Evolutionary conservation across 1,139 yeast genomes (phyloP), one percentile per base, ranked within the genome.

Genomic region (Candida sanyaensis): DNA sequence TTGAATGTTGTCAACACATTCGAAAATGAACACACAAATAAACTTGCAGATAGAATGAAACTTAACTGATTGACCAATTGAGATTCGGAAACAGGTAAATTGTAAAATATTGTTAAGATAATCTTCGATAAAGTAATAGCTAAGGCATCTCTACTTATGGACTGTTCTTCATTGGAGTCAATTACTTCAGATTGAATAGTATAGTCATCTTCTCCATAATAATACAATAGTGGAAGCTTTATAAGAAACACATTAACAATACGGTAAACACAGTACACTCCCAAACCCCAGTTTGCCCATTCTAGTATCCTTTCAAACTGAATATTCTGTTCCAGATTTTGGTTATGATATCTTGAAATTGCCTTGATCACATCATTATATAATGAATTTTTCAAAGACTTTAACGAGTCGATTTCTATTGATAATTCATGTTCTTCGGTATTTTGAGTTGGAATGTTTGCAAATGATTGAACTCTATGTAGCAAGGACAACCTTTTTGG

Each of bases 11-110:
- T 67, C 41, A 77, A 57, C 1, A 84, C 88, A 51, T 81, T 81
- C n/a, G 85, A 79, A 53, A 88, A 75, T 4, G 91, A 83, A 47
- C 91, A 80, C 7, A 82, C 60, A 55, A 88, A 87, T 52, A 88
- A 71, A 31, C 83, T 74, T 2, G 89, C 85, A 1, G 92, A 83
- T 32, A 88, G 59, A 6, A 82, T 59, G 54, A 88, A 78, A 29
- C 91, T 83, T 42, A 87, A 75, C 58, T 82, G 88, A 48, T 81
- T 81, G 6, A 84, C 77, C 58, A 87, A 69, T 41, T 81, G 83
- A 11, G 80, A 80, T 45, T 82, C 73, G 50, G 75, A 56, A 42
- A 69, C 52, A 46, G 75, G 58, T 52, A 66, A 46, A 56, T 62
- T 54, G 49, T 54, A 71, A 46, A 54, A 59, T 1, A 66, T 41